Evolutionary conservation across 306 rosid genomes (phyloP), one percentile per base, ranked within the genome.

Genomic region (Prosopis cineraria): DNA sequence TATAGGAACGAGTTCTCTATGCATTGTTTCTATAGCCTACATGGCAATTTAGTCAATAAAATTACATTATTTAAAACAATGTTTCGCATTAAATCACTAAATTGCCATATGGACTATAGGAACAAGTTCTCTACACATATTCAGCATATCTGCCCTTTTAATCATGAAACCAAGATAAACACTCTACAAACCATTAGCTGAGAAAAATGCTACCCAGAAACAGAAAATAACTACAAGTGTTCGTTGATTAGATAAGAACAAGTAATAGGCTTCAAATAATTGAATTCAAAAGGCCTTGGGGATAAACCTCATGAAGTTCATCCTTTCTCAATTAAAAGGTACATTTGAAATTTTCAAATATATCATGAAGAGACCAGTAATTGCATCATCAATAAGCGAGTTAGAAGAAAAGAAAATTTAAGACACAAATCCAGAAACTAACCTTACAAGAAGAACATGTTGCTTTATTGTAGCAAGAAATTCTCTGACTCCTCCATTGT

Each of bases 401-500:
- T 6, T 55, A 29, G 29, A 47, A 77, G 68, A 60, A 70, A 31
- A 66, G 77, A 34, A 27, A 50, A 40, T 5, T 52, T 37, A 45
- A 24, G 72, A 40, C 33, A 59, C 22, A 20, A 70, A 55, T 52
- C 64, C 65, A 63, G 66, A 60, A 81, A 79, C 97, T 78, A 84
- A 96, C 99, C 99, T 93, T 89, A 81, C 90, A 70, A 93, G 88
- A 80, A 96, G 88, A 84, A 88, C 91, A 83, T 96, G 89, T 58
- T 93, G 99, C 93, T 96, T 96, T 80, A 91, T 76, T 60, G 98
- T 91, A 73, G 98, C 97, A 77, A 96, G 96, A 77, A 96, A 96
- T 85, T 96, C 98, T 81, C 90, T 93, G 77, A 96, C 94, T 87
- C 99, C 99, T 84, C 99, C 99, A 76, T 89, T 96, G 75, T 96